Conservation (phyloP, 305 asterid species). For the Stenogyne calaminthoides region DNA sequence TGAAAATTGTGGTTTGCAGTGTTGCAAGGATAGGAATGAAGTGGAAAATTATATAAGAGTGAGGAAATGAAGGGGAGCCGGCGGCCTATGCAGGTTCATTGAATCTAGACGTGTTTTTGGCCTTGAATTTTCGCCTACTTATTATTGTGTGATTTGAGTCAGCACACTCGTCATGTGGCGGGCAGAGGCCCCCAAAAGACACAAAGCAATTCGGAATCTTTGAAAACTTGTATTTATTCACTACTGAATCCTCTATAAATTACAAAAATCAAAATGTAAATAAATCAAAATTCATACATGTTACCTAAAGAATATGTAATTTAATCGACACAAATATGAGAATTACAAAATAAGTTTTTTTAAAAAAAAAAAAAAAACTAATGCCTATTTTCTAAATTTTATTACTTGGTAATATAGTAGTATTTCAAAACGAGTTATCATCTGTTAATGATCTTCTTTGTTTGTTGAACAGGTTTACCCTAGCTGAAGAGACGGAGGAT, state of each 20-base stretch:
- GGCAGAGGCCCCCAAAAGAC: slow-evolving; percentile 12
- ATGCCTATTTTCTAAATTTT: too few species aligned
- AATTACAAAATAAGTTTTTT: too few species aligned
- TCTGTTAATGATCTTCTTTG: too few species aligned
- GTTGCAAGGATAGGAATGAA: neutral
- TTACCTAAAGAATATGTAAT: too few species aligned
- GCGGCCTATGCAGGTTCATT: slow-evolving; percentile 48
- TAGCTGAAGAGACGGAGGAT: too few species aligned
- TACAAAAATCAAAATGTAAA: too few species aligned
- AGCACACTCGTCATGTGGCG: slow-evolving; percentile 60
- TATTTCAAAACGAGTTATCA: too few species aligned
- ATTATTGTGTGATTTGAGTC: slow-evolving; percentile 39
- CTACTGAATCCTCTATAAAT: neutral
- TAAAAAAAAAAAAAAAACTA: too few species aligned
- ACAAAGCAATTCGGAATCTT: slow-evolving; percentile 3
- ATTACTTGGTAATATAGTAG: too few species aligned
- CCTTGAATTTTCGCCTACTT: slow-evolving; percentile 20
- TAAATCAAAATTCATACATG: too few species aligned
- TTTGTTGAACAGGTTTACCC: too few species aligned
- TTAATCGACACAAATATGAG: too few species aligned
- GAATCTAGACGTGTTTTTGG: slow-evolving; percentile 70
- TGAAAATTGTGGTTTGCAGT: slow-evolving; percentile 8
- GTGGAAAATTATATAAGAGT: slow-evolving; percentile 24
- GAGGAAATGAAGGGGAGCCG: slow-evolving; percentile 24
- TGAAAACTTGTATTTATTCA: neutral